These are phyloP conservation scores for Fimicolochytrium jonesii DNA, from an alignment of 192 early-diverging fungal species.

Conservation along the genomic window DNA sequence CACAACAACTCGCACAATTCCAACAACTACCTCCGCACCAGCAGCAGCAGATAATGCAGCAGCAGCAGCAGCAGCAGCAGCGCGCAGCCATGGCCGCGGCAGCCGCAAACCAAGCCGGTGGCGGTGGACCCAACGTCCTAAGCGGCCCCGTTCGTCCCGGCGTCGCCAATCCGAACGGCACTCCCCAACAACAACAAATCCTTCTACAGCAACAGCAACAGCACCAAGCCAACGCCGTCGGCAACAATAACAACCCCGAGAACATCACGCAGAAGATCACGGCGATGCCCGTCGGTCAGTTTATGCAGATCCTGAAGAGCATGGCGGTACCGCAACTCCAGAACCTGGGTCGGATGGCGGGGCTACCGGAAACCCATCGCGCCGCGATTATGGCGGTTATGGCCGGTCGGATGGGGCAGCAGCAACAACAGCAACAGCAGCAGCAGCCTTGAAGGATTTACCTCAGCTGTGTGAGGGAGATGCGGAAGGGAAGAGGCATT, in stretches of 20 bases:
- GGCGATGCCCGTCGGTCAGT: neutral
- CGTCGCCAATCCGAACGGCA: too few relatives aligned
- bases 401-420: neutral
- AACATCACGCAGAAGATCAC: neutral
- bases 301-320: neutral
- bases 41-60: neutral
- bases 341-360: neutral
- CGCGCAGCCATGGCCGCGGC: neutral
- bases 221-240: neutral
- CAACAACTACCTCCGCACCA: neutral
- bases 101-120: neutral
- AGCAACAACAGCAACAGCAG: slow-evolving; percentile 4
- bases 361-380: slow-evolving; percentile 10
- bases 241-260: neutral
- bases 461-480: too few relatives aligned
- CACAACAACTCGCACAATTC: neutral
- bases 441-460: too few relatives aligned
- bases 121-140: too few relatives aligned
- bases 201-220: neutral
- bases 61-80: slow-evolving; percentile 3
- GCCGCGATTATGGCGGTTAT: neutral
- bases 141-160: too few relatives aligned
- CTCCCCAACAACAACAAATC: neutral
- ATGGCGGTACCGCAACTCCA: neutral
- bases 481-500: too few relatives aligned